Base-by-base conservation (phyloP, 2,329 filamentous ascomycete species). In the Shiraia sp. region DNA sequence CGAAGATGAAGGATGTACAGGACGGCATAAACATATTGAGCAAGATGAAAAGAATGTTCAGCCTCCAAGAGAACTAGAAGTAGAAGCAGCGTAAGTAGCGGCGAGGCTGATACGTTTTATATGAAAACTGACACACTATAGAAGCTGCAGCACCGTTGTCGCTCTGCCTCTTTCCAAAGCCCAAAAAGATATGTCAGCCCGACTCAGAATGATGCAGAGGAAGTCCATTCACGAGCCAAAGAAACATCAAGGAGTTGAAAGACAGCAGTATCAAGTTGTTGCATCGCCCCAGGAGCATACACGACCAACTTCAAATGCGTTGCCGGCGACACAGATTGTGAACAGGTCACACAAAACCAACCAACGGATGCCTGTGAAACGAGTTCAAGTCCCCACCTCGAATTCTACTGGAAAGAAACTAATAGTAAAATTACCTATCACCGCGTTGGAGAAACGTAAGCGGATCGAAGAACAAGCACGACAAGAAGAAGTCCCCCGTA, bases 191-290 rank as follows among this genome's bases (percentile, higher is more conserved):
- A 39, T 41, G 24, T 57, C 57, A 19, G 57, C 55, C 6, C 45
- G 53, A 22, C 40, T 36, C 12, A 52, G 47, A 19, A 36, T 60
- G 22, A 47, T 59, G 40, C 53, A 51, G 31, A 42, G 57, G 8
- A 39, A 49, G 4, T 59, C 53, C 4, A 59, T 59, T 8, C 42
- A 49, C 14, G 36, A 57, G 27, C 44, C 53, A 2, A 53, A 47
- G 25, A 30, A 54, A 9, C 22, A 45, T 14, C 36, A 31, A n/a
- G 15, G 12, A 9, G 32, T 36, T 14, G 30, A 43, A 10, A 32
- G 9, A 13, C 34, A 32, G 15, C 10, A 33, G 2, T 22, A 28
- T 12, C 16, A 9, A 16, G 31, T 25, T 13, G 31, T 7, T 6
- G 15, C 39, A 2, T 19, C 19, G 8, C 12, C 8, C 12, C 35